These are phyloP conservation scores for Harringtonia lauricola DNA, from an alignment of 2,329 filamentous ascomycete species.

Conservation along the genomic window DNA sequence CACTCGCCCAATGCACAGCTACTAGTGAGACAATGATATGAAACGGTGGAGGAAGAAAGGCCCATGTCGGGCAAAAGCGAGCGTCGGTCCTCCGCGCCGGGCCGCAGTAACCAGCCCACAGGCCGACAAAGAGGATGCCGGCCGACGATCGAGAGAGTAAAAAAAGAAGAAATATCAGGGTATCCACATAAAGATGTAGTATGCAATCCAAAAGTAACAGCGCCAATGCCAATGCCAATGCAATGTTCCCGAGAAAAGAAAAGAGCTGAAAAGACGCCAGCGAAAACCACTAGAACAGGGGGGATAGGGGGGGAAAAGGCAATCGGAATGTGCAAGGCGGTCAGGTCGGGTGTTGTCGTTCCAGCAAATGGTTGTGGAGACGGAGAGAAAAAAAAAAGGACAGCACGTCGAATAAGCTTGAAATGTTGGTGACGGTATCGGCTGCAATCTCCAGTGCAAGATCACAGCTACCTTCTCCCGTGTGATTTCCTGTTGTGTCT, in stretches of 20 bases:
- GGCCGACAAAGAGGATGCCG: neutral
- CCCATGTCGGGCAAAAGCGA: too few species aligned
- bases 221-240: neutral
- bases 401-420: neutral
- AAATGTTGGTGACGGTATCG: neutral
- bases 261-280: constrained; percentile 1
- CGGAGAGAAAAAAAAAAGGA: constrained; percentile 2
- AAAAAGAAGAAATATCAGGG: neutral
- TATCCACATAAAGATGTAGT: neutral
- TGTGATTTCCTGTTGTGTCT: constrained; percentile 6
- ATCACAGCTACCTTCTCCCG: neutral
- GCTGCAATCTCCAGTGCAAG: neutral
- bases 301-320: neutral
- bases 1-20: neutral
- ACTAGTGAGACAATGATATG: too few species aligned
- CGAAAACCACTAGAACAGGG: neutral
- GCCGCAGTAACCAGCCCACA: neutral
- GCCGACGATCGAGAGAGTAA: neutral
- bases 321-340: too few species aligned
- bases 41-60: too few species aligned
- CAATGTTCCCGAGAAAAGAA: constrained; percentile 4
- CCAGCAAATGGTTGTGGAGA: neutral
- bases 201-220: neutral
- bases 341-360: too few species aligned
- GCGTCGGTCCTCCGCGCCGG: too few species aligned